These are phyloP conservation scores for Mycena epipterygia DNA, from an alignment of 768 basidiomycete species.

Conservation along the genomic window DNA sequence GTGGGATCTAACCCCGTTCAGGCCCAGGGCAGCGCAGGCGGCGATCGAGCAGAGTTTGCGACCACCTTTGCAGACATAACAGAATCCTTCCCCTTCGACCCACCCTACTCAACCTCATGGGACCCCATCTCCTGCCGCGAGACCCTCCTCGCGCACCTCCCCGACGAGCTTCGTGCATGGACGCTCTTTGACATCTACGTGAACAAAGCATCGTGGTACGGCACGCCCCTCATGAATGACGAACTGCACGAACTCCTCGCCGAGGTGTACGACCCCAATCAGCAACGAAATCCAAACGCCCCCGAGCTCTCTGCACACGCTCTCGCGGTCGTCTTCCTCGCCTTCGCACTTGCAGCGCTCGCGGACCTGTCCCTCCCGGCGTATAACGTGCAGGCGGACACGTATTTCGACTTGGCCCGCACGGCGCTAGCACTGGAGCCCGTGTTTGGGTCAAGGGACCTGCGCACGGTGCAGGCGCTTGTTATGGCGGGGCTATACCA, in stretches of 20 bases:
- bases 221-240: constrained; percentile 3
- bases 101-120: not conserved
- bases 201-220: constrained; percentile 14
- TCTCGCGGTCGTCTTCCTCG: not conserved
- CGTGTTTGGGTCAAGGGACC: constrained; percentile 20
- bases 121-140: not conserved
- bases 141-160: not conserved
- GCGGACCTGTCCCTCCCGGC: constrained; percentile 52
- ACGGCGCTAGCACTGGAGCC: constrained; percentile 29
- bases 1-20: not conserved
- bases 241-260: constrained; percentile 18
- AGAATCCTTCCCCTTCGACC: not conserved
- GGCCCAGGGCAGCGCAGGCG: constrained; percentile 5
- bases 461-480: constrained; percentile 38
- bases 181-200: constrained; percentile 8
- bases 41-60: not conserved
- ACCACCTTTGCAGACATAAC: not conserved
- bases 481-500: constrained; percentile 31
- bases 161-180: constrained; percentile 18
- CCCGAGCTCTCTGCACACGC: constrained; percentile 1
- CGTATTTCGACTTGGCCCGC: constrained; percentile 33
- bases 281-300: not conserved
- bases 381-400: constrained; percentile 38
- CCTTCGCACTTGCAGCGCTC: constrained; percentile 42
- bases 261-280: not conserved